Evolutionary conservation across 192 early-diverging fungal species (phyloP).

Genomic region (Cetraspora pellucida): DNA sequence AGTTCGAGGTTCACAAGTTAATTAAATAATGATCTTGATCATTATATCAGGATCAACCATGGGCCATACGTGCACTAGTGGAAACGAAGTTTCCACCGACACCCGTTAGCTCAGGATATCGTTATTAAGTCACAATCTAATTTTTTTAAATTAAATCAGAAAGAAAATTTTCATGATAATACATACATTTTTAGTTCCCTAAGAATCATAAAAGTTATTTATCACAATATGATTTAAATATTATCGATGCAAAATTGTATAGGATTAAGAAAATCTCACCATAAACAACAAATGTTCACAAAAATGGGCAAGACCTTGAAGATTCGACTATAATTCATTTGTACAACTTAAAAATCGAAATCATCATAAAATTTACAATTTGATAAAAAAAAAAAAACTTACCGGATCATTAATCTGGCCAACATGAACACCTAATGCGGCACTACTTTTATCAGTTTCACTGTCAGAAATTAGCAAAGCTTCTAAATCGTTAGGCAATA

Average conservation of each 20-base stretch:
- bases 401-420: constrained; percentile 78
- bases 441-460: constrained; percentile 74
- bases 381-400: constrained; percentile 25
- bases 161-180: neutral
- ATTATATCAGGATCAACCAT: neutral
- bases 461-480: constrained; percentile 73
- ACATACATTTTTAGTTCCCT: constrained; percentile 17
- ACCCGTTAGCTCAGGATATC: neutral
- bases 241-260: neutral
- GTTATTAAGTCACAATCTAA: neutral
- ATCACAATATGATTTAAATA: neutral
- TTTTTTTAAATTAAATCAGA: neutral
- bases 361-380: neutral
- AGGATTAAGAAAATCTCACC: constrained; percentile 47
- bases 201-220: neutral
- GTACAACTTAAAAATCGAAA: neutral
- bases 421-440: constrained; percentile 82
- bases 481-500: constrained; percentile 64
- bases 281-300: constrained; percentile 77
- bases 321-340: constrained; percentile 49
- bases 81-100: neutral
- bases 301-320: constrained; percentile 84
- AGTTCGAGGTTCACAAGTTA: too few relatives aligned
- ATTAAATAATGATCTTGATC: too few relatives aligned
- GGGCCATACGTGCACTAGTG: neutral